Evolutionary conservation across 1,284 basidiomycete species (phyloP).

Genomic region (Mycocalia duriaeana): DNA sequence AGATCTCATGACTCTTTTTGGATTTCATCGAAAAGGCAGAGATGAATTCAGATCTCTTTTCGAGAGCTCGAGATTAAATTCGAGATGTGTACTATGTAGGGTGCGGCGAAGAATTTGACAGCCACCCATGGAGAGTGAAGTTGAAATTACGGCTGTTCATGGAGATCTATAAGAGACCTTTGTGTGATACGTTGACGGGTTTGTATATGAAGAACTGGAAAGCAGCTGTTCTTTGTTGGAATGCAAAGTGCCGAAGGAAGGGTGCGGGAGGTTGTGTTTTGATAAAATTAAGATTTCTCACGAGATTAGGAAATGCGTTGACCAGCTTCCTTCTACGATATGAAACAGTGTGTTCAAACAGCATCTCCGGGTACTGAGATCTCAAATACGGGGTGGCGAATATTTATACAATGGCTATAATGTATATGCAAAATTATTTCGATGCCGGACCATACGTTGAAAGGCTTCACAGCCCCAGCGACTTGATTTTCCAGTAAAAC

Average conservation of each 20-base stretch:
- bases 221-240: conserved; percentile 30
- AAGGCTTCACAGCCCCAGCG: too few species aligned
- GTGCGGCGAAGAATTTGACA: too few species aligned
- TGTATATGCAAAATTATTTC: too few species aligned
- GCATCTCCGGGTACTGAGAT: too few species aligned
- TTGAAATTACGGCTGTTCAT: conserved; percentile 31
- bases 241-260: conserved; percentile 23
- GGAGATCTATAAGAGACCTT: conserved; percentile 35
- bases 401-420: too few species aligned
- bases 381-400: too few species aligned
- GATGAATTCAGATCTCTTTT: conserved; percentile 31
- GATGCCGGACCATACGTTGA: too few species aligned
- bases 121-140: conserved; percentile 23
- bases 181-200: conserved; percentile 32
- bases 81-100: too few species aligned
- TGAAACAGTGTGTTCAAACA: too few species aligned
- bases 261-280: conserved; percentile 25
- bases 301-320: conserved; percentile 22
- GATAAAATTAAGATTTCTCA: conserved; percentile 24
- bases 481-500: too few species aligned
- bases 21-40: conserved; percentile 27
- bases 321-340: conserved; percentile 15
- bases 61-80: too few species aligned
- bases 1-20: conserved; percentile 26
- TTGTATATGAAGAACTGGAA: conserved; percentile 32